Conservation (phyloP, 495 filamentous ascomycete genomes). For the Tuber umbilicatum region DNA sequence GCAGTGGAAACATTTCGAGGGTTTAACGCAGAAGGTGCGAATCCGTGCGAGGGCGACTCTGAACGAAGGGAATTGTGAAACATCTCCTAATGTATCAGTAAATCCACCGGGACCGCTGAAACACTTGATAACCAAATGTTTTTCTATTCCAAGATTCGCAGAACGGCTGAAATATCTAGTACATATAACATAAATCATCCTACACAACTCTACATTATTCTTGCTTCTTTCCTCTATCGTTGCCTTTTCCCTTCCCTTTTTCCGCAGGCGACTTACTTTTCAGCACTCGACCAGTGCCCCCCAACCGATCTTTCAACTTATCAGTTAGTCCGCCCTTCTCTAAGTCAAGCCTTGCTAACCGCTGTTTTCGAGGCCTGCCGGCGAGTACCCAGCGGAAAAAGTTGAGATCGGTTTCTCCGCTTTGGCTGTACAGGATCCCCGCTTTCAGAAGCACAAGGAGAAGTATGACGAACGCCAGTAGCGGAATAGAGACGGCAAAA, state of each 20-base stretch:
- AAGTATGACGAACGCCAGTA: slow-evolving; percentile 15
- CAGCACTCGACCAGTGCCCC: slow-evolving; percentile 2
- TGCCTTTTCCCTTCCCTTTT: slow-evolving; percentile 12
- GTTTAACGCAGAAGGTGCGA: not conserved
- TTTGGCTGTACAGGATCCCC: slow-evolving; percentile 26
- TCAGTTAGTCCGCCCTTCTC: slow-evolving; percentile 28
- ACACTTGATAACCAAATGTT: not conserved
- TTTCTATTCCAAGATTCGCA: not conserved
- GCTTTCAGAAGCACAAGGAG: slow-evolving; percentile 23
- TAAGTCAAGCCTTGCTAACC: slow-evolving; percentile 18
- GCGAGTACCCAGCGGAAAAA: slow-evolving; percentile 25
- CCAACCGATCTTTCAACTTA: slow-evolving; percentile 19
- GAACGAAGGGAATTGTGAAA: not conserved
- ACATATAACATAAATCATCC: not conserved
- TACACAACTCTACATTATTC: not conserved
- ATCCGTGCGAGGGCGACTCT: not conserved
- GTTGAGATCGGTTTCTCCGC: slow-evolving; percentile 20
- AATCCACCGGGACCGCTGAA: not conserved
- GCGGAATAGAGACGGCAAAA: slow-evolving; percentile 27
- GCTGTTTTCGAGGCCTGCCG: slow-evolving; percentile 20
- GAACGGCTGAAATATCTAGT: not conserved
- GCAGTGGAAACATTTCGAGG: not conserved
- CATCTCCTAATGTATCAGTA: not conserved
- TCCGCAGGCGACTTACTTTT: not conserved
- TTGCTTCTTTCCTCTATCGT: not conserved